Evolutionary conservation across 805 yeast species (phyloP).

Genomic region (Zygosaccharomyces bisporus): DNA sequence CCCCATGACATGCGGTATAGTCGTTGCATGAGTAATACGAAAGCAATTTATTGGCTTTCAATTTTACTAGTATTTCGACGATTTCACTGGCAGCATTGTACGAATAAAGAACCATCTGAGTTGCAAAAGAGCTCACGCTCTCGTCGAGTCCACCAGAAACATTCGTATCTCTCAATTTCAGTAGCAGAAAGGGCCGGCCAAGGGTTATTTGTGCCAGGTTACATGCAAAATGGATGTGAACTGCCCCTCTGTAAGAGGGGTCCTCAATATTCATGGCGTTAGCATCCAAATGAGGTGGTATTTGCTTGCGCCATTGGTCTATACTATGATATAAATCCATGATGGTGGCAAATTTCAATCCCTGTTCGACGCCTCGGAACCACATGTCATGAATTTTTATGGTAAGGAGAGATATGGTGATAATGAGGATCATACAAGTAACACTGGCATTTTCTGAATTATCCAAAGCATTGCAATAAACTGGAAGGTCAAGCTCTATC

Average conservation of each 20-base stretch:
- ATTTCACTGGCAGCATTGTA: constrained; percentile 13
- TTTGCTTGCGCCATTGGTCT: constrained; percentile 12
- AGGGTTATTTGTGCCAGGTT: constrained; percentile 12
- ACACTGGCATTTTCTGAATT: constrained; percentile 10
- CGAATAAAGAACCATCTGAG: constrained; percentile 9
- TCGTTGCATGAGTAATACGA: constrained; percentile 12
- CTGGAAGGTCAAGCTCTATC: constrained; percentile 12
- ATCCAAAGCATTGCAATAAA: constrained; percentile 9
- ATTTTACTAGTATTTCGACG: constrained; percentile 8
- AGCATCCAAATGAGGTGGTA: constrained; percentile 8
- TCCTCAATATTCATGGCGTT: constrained; percentile 10
- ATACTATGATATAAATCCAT: constrained; percentile 12
- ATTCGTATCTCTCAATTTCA: constrained; percentile 9
- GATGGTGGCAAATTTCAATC: constrained; percentile 12
- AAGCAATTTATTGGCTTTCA: constrained; percentile 10
- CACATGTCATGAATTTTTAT: constrained; percentile 13
- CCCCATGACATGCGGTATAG: constrained; percentile 12
- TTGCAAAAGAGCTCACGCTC: constrained; percentile 11
- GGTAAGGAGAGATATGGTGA: constrained; percentile 12
- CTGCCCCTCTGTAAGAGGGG: constrained; percentile 11
- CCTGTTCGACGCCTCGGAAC: constrained; percentile 11
- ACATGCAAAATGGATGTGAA: constrained; percentile 11
- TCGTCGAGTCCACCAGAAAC: constrained; percentile 9
- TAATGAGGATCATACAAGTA: constrained; percentile 12
- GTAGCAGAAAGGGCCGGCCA: constrained; percentile 12